Conservation (phyloP, 73 alveolate species). For the Paramecium tetraurelia region DNA sequence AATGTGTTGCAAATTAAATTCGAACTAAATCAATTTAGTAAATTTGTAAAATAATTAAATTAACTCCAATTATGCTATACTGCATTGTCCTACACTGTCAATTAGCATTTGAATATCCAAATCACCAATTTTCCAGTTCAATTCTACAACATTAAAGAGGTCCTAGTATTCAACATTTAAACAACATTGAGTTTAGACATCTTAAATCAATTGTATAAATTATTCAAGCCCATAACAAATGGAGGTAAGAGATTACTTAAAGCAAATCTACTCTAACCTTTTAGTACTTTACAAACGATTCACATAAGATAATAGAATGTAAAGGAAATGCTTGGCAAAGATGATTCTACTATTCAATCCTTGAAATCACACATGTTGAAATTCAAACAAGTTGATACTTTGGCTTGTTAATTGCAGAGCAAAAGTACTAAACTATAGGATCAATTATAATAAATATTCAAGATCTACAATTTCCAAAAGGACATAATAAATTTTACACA, state of each 20-base stretch:
- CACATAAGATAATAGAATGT: background rate
- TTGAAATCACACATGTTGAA: background rate
- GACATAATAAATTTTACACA: background rate
- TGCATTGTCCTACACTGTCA: background rate
- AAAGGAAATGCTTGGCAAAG: background rate
- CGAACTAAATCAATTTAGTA: background rate
- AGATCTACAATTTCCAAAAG: background rate
- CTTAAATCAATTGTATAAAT: background rate
- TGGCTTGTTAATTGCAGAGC: background rate
- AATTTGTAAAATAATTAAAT: background rate
- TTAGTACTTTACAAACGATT: background rate
- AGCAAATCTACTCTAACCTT: conserved; percentile 16
- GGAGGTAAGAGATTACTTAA: conserved; percentile 24
- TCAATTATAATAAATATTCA: background rate
- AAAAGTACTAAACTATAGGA: background rate
- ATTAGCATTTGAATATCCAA: background rate
- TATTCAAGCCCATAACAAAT: background rate
- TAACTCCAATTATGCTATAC: background rate
- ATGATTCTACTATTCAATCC: background rate
- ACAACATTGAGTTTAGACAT: background rate
- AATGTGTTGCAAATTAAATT: background rate
- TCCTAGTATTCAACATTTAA: background rate
- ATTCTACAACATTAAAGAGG: background rate
- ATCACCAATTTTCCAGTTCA: background rate
- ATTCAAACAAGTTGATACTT: background rate